Conservation (phyloP, 2,329 filamentous ascomycete genomes). For the Fusarium nelsonii region DNA sequence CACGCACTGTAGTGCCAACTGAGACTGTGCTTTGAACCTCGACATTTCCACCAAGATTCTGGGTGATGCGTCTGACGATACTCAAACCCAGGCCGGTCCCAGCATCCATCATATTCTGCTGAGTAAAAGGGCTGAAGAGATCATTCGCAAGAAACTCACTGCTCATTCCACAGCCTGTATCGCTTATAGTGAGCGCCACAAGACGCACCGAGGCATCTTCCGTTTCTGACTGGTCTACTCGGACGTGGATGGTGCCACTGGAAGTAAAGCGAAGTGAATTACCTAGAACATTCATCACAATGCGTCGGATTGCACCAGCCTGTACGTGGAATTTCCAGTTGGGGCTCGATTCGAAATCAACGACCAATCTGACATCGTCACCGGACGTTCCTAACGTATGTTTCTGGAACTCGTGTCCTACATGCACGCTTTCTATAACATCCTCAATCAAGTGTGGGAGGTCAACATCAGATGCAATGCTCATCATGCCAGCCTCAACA, state of each 20-base stretch:
- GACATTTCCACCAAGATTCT: background rate
- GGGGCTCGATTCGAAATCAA: background rate
- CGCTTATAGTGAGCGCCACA: background rate
- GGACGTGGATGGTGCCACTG: background rate
- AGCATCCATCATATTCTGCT: background rate
- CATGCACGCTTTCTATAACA: background rate
- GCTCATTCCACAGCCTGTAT: slow-evolving; percentile 5
- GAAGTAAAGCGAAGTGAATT: background rate
- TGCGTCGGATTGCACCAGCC: background rate
- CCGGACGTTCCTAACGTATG: background rate
- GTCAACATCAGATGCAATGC: background rate
- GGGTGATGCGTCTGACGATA: background rate
- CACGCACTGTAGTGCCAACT: background rate
- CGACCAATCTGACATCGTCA: rapidly evolving
- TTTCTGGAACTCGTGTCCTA: slow-evolving; percentile 8
- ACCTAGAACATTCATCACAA: background rate
- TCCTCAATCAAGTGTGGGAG: slow-evolving; percentile 4
- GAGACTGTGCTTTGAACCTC: background rate
- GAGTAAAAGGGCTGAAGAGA: slow-evolving; percentile 1
- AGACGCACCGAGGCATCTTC: background rate
- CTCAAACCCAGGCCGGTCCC: slow-evolving; percentile 1
- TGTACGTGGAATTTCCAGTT: background rate
- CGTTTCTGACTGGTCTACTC: background rate
- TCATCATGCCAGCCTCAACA: background rate
- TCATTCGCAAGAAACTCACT: background rate